Evolutionary conservation across 2,329 filamentous ascomycete genomes (phyloP).

Genomic region (Phialocephala subalpina): DNA sequence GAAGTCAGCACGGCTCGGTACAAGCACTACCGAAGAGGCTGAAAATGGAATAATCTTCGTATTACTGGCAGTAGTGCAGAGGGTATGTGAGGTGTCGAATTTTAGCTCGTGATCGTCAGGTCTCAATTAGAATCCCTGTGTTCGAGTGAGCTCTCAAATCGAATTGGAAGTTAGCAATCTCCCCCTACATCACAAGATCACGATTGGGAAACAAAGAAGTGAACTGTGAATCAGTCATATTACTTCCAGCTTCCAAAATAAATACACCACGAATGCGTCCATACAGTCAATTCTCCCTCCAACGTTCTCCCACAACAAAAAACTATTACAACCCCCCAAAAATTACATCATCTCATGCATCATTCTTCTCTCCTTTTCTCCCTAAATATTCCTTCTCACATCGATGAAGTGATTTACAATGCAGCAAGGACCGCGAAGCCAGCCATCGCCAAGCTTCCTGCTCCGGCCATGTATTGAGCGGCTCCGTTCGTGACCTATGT

Average conservation of each 20-base stretch:
- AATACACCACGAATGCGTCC: background rate
- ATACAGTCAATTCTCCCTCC: too few species aligned
- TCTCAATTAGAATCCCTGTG: background rate
- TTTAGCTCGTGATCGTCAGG: background rate
- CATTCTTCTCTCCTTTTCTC: background rate
- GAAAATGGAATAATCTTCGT: background rate
- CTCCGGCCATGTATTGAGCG: slow-evolving; percentile 11
- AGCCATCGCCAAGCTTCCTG: slow-evolving; percentile 16
- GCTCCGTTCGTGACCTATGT: slow-evolving; percentile 8
- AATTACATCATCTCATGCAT: slow-evolving; percentile 9
- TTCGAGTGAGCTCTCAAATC: background rate
- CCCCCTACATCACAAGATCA: too few species aligned
- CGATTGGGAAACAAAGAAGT: background rate
- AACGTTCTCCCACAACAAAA: too few species aligned
- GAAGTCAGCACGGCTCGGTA: background rate
- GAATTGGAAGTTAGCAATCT: too few species aligned
- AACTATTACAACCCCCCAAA: too few species aligned
- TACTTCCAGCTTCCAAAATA: background rate
- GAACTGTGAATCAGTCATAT: background rate
- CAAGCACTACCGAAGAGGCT: background rate
- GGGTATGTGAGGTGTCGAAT: too few species aligned
- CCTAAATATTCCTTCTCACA: background rate
- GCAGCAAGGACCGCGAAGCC: slow-evolving; percentile 17
- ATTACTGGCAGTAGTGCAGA: too few species aligned
- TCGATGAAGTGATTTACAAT: slow-evolving; percentile 6